These are phyloP conservation scores for Trichoderma oligosporum DNA, from an alignment of 2,329 filamentous ascomycete species.

Conservation along the genomic window DNA sequence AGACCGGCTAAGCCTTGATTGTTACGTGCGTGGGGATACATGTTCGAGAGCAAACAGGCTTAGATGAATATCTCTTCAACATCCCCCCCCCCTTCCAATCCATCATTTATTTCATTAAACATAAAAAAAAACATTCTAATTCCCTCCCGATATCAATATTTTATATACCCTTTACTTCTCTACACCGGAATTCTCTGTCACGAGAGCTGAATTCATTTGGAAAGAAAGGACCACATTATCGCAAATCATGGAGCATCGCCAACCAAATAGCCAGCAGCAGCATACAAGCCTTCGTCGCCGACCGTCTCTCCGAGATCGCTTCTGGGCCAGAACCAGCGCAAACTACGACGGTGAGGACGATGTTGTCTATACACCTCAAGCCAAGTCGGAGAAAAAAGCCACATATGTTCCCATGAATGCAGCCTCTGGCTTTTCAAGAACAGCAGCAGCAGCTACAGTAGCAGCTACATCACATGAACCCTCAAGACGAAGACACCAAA, in stretches of 20 bases:
- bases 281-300: conserved; percentile 2
- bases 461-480: neutral
- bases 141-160: too few species aligned
- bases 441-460: neutral
- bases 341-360: conserved; percentile 15
- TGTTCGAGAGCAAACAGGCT: too few species aligned
- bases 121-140: too few species aligned
- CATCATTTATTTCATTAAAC: too few species aligned
- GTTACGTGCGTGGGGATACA: too few species aligned
- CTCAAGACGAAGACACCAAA: neutral
- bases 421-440: conserved; percentile 16
- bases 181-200: neutral
- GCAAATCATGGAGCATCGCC: conserved; percentile 1
- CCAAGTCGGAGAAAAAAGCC: neutral
- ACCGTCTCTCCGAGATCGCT: conserved; percentile 17
- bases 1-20: too few species aligned
- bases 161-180: too few species aligned
- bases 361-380: neutral
- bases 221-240: too few species aligned
- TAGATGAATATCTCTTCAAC: too few species aligned
- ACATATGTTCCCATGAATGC: conserved; percentile 14
- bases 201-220: too few species aligned
- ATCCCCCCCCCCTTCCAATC: too few species aligned
- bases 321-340: conserved; percentile 14
- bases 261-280: neutral